Evolutionary conservation across 2,329 filamentous ascomycete genomes (phyloP).

Genomic region (Botrytis elliptica): DNA sequence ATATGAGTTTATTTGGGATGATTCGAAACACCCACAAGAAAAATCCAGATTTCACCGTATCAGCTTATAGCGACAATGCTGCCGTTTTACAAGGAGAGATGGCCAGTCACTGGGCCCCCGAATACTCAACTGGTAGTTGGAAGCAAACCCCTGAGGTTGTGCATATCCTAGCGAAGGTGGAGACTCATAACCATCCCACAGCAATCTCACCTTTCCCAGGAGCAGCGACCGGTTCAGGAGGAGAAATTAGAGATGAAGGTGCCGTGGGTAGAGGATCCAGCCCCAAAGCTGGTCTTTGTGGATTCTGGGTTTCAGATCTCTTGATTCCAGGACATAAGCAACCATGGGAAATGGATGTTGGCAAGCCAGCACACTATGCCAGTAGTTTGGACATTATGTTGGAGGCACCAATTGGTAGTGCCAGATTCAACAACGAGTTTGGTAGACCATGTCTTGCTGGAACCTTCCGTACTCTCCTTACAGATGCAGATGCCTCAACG

Average conservation of each 20-base stretch:
- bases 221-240: slow-evolving; percentile 91
- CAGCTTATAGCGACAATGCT: slow-evolving; percentile 96
- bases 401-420: slow-evolving; percentile 91
- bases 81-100: slow-evolving; percentile 78
- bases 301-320: slow-evolving; percentile 94
- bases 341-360: slow-evolving; percentile 90
- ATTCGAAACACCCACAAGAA: slow-evolving; percentile 92
- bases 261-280: slow-evolving; percentile 89
- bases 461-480: slow-evolving; percentile 87
- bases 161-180: slow-evolving; percentile 89
- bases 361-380: slow-evolving; percentile 86
- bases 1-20: slow-evolving; percentile 87
- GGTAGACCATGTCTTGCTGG: slow-evolving; percentile 85
- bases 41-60: slow-evolving; percentile 79
- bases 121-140: slow-evolving; percentile 84
- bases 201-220: slow-evolving; percentile 91
- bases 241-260: slow-evolving; percentile 93
- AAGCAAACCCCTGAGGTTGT: slow-evolving; percentile 80
- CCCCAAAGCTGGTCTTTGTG: slow-evolving; percentile 87
- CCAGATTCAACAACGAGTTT: slow-evolving; percentile 97
- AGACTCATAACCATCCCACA: slow-evolving; percentile 97
- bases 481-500: slow-evolving; percentile 60
- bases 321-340: slow-evolving; percentile 78
- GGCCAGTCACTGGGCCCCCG: slow-evolving; percentile 81
- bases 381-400: slow-evolving; percentile 97